Evolutionary conservation across 805 yeast genomes (phyloP), one percentile per base, ranked within the genome.

Genomic region (Wickerhamiella alocasiicola): DNA sequence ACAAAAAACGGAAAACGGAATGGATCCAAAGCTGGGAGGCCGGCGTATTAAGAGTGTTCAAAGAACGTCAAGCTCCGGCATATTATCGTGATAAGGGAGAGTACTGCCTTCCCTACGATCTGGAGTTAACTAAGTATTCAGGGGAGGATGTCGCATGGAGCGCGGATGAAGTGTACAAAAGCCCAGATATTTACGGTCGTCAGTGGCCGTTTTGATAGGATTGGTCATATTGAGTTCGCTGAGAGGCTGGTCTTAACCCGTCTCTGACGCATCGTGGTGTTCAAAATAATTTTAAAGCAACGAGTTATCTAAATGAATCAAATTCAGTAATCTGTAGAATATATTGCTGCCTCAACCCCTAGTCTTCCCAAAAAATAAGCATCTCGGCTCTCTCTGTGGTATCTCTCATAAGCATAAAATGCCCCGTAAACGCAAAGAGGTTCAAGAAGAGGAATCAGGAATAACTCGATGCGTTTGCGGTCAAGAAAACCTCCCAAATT

Each of bases 391-490:
- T 23, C 9, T 23, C 9, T 23, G 26, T 23, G 26, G 7, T 23
- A 7, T 23, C 26, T 23, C 26, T 11, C 26, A 23, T 23, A 7
- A 23, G 9, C 26, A 23, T 23, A 7, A 23, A 18, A 42, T 42
- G 44, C 40, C 41, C 18, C 38, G 46, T 6, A 40, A 41, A 32
- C 39, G 42, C 27, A 35, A 37, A 28, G 45, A 39, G 15, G 32
- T 19, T 19, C 35, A 38, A 7, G 47, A 33, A 4, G 55, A 49
- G 6, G 64, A 29, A 47, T 55, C 63, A 20, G 78, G 72, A 45
- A 62, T 71, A 31, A 72, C 78, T 2, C 56, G 78, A 38, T 72
- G 78, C 53, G 60, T 71, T 13, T 76, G 74, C 53, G 74, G 75
- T 9, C 63, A 66, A 47, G 66, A 66, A 33, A 76, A 71, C 45